Evolutionary conservation across 2,329 filamentous ascomycete genomes (phyloP).

Genomic region (Plectosphaerella plurivora): DNA sequence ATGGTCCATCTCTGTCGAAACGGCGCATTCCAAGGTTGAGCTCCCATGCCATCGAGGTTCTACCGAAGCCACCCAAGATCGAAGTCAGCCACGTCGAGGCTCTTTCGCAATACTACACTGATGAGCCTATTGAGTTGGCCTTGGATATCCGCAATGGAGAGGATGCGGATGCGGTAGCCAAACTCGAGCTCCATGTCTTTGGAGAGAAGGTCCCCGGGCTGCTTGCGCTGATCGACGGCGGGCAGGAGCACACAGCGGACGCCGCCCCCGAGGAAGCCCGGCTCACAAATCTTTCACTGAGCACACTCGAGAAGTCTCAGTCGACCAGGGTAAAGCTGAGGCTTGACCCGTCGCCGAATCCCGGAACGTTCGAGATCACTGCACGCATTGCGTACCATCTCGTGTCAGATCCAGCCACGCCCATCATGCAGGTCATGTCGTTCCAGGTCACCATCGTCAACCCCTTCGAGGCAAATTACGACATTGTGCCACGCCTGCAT

Average conservation of each 20-base stretch:
- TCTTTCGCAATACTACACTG: slow-evolving; percentile 74
- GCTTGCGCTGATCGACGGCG: slow-evolving; percentile 30
- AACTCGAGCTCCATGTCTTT: slow-evolving; percentile 63
- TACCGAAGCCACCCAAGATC: slow-evolving; percentile 90
- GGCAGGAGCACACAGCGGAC: slow-evolving; percentile 25
- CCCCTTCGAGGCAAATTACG: slow-evolving; percentile 90
- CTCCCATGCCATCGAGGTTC: slow-evolving; percentile 60
- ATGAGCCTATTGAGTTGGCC: slow-evolving; percentile 67
- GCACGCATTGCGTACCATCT: slow-evolving; percentile 75
- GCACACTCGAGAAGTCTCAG: slow-evolving; percentile 41
- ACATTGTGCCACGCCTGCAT: slow-evolving; percentile 76
- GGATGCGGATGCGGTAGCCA: slow-evolving; percentile 69
- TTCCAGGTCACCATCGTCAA: slow-evolving; percentile 69
- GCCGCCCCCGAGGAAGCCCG: slow-evolving; percentile 34
- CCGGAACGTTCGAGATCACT: slow-evolving; percentile 61
- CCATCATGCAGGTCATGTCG: slow-evolving; percentile 68
- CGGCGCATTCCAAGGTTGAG: slow-evolving; percentile 44
- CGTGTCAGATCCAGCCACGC: slow-evolving; percentile 72
- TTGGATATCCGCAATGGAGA: slow-evolving; percentile 78
- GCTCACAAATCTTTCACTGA: slow-evolving; percentile 36
- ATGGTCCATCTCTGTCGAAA: slow-evolving; percentile 34
- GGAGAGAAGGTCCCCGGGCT: slow-evolving; percentile 51
- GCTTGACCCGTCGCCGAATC: slow-evolving; percentile 45
- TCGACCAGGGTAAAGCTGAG: slow-evolving; percentile 39
- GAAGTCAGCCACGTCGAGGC: slow-evolving; percentile 63